Conservation (phyloP, 305 asterid species). For the Ruellia speciosa region DNA sequence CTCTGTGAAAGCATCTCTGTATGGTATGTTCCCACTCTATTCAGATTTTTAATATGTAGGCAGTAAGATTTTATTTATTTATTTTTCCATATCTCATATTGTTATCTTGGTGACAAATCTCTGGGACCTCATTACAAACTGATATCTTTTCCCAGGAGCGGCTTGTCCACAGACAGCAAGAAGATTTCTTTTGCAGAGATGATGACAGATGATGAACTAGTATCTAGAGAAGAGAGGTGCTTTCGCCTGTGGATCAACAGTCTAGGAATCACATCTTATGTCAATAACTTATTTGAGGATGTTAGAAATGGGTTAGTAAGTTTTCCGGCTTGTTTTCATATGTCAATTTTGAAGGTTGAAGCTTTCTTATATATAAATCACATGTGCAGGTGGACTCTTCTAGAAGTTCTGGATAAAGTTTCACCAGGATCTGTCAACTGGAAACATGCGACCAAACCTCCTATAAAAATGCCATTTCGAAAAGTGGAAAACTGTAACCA, state of each 20-base stretch:
- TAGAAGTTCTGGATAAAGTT: constrained; percentile 79
- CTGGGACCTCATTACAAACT: constrained; percentile 14
- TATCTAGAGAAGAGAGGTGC: constrained; percentile 95
- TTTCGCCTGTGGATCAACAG: constrained; percentile 96
- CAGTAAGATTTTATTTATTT: not conserved
- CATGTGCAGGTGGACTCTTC: constrained; percentile 60
- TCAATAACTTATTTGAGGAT: constrained; percentile 89
- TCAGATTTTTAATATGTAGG: not conserved
- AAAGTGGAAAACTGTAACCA: constrained; percentile 94
- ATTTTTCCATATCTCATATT: not conserved
- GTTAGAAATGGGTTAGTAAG: constrained; percentile 81
- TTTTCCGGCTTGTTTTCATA: constrained; percentile 20
- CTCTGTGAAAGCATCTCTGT: not conserved
- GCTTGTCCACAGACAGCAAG: constrained; percentile 79
- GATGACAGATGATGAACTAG: constrained; percentile 86
- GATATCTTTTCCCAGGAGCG: constrained; percentile 51
- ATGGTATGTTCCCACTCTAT: not conserved
- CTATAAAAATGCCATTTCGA: constrained; percentile 81
- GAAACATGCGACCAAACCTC: constrained; percentile 85
- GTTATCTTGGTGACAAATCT: constrained; percentile 12
- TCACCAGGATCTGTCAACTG: constrained; percentile 71
- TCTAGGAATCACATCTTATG: constrained; percentile 65
- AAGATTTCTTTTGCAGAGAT: constrained; percentile 79
- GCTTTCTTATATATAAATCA: constrained; percentile 5
- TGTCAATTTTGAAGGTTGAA: not conserved